These are phyloP conservation scores for Yamadazyma pseudoaaseri DNA, from an alignment of 1,139 yeast species.

Conservation along the genomic window DNA sequence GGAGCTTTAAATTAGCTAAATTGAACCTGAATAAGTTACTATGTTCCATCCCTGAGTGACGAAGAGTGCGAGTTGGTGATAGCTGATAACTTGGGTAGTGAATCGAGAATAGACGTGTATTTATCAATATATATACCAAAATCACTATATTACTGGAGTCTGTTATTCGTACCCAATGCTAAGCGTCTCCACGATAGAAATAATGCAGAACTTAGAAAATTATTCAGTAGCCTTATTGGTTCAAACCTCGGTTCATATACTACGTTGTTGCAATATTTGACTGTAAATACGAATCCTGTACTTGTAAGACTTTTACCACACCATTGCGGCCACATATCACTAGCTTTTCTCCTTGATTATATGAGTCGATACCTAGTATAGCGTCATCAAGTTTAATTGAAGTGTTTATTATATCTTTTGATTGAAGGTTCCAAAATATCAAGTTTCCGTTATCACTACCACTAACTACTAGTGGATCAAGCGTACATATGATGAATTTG, in stretches of 20 bases:
- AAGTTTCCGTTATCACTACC: slow-evolving; percentile 67
- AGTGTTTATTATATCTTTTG: slow-evolving; percentile 49
- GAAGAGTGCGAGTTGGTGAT: background rate
- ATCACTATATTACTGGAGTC: no score
- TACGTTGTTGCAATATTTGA: no score
- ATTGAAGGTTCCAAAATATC: slow-evolving; percentile 73
- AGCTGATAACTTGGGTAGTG: background rate
- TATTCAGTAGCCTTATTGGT: no score
- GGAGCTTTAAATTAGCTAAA: slow-evolving; percentile 49
- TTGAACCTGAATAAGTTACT: slow-evolving; percentile 51
- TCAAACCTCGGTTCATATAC: no score
- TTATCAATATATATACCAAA: no score
- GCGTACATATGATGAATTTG: slow-evolving; percentile 37
- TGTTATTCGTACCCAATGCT: no score
- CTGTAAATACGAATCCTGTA: no score
- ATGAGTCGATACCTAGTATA: slow-evolving; percentile 49
- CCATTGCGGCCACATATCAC: slow-evolving; percentile 37
- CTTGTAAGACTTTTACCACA: slow-evolving; percentile 3
- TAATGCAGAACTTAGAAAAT: no score
- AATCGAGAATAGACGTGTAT: background rate
- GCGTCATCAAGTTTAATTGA: slow-evolving; percentile 26
- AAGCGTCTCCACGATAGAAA: no score
- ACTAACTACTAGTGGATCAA: slow-evolving; percentile 50
- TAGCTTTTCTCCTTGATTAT: slow-evolving; percentile 35
- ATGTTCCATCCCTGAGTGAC: slow-evolving; percentile 28